Conservation (phyloP, 305 asterid species). For the Withania somnifera region DNA sequence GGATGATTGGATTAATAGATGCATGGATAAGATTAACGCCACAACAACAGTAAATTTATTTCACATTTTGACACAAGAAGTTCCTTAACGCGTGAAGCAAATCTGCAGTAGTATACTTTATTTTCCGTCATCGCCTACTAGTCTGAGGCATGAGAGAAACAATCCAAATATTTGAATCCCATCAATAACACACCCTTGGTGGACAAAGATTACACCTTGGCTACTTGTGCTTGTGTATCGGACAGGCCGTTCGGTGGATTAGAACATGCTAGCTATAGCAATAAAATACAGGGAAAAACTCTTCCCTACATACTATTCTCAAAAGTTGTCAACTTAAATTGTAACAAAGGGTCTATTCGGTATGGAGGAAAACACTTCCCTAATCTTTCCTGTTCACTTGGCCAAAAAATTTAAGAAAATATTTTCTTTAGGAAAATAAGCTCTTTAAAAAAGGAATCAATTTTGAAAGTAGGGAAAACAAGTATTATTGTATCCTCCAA, state of each 20-base stretch:
- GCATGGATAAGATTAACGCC: neutral
- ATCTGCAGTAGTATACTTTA: neutral
- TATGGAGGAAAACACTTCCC: no score
- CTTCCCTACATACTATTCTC: neutral
- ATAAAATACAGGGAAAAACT: neutral
- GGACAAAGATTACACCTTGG: neutral
- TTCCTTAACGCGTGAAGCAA: neutral
- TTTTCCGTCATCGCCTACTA: neutral
- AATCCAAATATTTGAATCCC: neutral
- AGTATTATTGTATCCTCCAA: no score
- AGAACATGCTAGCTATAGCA: neutral
- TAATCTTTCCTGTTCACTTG: no score
- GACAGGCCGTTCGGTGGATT: neutral
- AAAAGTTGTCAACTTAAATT: neutral
- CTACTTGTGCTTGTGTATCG: neutral
- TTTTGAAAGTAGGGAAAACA: no score
- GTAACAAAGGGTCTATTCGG: no score
- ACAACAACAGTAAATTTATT: neutral
- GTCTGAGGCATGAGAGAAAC: neutral
- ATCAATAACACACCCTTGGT: neutral
- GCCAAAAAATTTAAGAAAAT: no score
- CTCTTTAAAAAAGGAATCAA: no score
- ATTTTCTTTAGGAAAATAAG: no score
- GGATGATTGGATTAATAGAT: neutral
- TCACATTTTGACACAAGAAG: neutral